phyloP scores from a whole-genome alignment of 495 filamentous ascomycete species.

The Penicillium maclennaniae region DNA sequence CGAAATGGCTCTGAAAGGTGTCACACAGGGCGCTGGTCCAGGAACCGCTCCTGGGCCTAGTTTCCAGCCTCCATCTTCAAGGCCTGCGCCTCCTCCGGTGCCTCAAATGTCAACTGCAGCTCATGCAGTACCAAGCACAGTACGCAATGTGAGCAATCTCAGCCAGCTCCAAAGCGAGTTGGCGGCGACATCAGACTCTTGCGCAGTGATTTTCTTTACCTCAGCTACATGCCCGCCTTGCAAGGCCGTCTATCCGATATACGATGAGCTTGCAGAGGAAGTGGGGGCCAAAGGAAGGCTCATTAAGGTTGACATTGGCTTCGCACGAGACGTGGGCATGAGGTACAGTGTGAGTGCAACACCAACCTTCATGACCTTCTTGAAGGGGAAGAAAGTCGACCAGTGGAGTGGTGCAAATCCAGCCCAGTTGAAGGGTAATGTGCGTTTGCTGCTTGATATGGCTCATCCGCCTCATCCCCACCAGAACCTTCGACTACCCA shows the following conservation, averaged over 20 bases:
- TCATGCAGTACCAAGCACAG: constrained; percentile 26
- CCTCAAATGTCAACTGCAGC: neutral
- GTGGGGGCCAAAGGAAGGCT: constrained; percentile 64
- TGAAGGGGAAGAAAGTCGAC: constrained; percentile 70
- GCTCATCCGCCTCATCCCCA: constrained; percentile 78
- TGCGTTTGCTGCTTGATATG: constrained; percentile 71
- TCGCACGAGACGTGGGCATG: constrained; percentile 59
- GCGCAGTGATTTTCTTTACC: constrained; percentile 90
- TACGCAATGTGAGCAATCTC: constrained; percentile 52
- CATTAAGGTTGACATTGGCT: constrained; percentile 78
- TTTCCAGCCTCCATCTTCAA: constrained; percentile 19
- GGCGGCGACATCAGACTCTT: constrained; percentile 54
- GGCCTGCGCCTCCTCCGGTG: constrained; percentile 16
- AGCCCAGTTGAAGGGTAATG: constrained; percentile 61
- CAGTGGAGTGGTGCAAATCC: constrained; percentile 78
- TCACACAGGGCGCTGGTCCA: constrained; percentile 53
- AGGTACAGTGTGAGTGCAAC: constrained; percentile 71
- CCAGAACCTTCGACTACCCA: constrained; percentile 62
- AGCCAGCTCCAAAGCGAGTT: constrained; percentile 59
- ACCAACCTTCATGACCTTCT: constrained; percentile 87
- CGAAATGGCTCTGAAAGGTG: constrained; percentile 65
- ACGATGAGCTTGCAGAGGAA: constrained; percentile 75
- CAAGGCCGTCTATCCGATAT: constrained; percentile 77
- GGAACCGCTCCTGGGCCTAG: constrained; percentile 15
- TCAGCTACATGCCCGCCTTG: constrained; percentile 83